Percentiles rank a stretch among this genome's conserved stretches.
phyloP scores from a whole-genome alignment of 495 filamentous ascomycete species.

The Opeltia flavorubescens region DNA sequence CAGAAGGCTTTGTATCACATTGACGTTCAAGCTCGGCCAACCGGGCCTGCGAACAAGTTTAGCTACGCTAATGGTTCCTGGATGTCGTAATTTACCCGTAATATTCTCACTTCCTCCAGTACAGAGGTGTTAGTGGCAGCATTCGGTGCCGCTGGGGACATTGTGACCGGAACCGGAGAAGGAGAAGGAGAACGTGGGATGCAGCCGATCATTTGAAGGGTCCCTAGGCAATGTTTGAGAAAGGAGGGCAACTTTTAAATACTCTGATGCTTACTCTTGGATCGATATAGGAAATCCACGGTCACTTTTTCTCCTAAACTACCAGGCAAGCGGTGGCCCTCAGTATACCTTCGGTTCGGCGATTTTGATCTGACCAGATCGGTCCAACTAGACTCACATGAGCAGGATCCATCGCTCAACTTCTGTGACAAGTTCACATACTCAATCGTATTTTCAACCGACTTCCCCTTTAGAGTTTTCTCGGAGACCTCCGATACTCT shows the following conservation, averaged over 20 bases:
- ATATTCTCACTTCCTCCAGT: not conserved
- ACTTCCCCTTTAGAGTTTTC: conserved; percentile 11
- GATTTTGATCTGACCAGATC: not conserved
- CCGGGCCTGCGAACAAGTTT: conserved; percentile 3
- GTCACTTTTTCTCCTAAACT: not conserved
- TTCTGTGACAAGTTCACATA: not conserved
- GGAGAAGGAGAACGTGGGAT: conserved; percentile 15
- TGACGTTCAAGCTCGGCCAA: conserved; percentile 8
- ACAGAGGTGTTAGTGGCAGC: not conserved
- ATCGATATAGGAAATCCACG: conserved; percentile 10
- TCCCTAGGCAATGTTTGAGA: not conserved
- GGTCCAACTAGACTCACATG: not conserved
- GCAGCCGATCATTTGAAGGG: conserved; percentile 15
- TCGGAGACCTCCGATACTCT: conserved; percentile 6
- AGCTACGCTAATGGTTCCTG: not conserved
- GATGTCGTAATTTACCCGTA: not conserved
- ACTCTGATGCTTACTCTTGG: conserved; percentile 4
- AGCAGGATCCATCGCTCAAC: not conserved
- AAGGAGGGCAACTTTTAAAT: too few relatives aligned
- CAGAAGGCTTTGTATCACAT: not conserved
- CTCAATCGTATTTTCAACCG: conserved; percentile 11
- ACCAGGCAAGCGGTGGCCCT: not conserved
- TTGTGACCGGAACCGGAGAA: not conserved
- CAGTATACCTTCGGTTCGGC: not conserved
- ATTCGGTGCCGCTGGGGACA: not conserved